Conservation (phyloP, 1,139 yeast species). For the Yamadazyma membranifaciens region DNA sequence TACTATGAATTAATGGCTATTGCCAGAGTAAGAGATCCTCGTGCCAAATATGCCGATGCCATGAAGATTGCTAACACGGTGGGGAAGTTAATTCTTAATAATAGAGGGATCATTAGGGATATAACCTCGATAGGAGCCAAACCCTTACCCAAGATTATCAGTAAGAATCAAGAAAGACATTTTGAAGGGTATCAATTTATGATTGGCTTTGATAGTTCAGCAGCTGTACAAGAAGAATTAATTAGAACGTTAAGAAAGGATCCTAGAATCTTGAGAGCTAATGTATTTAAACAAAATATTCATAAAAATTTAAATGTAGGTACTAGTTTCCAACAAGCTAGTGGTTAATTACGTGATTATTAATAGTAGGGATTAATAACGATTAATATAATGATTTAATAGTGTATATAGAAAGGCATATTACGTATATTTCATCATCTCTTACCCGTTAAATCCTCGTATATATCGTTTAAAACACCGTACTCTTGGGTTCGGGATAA, state of each 20-base stretch:
- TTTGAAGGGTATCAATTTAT: conserved; percentile 87
- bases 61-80: conserved; percentile 72
- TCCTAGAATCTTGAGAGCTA: conserved; percentile 85
- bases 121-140: conserved; percentile 77
- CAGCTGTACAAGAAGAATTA: conserved; percentile 84
- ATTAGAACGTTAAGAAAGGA: conserved; percentile 77
- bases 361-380: neutral
- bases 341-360: neutral
- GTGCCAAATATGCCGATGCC: conserved; percentile 59
- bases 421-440: neutral
- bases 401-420: conserved; percentile 2
- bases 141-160: conserved; percentile 76
- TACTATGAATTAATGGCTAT: conserved; percentile 88
- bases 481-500: conserved; percentile 8
- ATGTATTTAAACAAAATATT: conserved; percentile 68
- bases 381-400: too few species aligned
- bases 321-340: conserved; percentile 41
- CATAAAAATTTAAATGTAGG: conserved; percentile 52
- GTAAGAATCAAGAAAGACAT: conserved; percentile 85
- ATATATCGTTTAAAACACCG: conserved; percentile 3
- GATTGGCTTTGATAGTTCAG: conserved; percentile 82
- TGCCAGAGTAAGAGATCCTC: conserved; percentile 70
- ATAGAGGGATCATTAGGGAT: conserved; percentile 89
- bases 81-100: conserved; percentile 78
- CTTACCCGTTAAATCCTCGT: neutral